phyloP scores from a whole-genome alignment of 2,329 filamentous ascomycete genomes.

The Paraphaeosphaeria sporulosa region DNA sequence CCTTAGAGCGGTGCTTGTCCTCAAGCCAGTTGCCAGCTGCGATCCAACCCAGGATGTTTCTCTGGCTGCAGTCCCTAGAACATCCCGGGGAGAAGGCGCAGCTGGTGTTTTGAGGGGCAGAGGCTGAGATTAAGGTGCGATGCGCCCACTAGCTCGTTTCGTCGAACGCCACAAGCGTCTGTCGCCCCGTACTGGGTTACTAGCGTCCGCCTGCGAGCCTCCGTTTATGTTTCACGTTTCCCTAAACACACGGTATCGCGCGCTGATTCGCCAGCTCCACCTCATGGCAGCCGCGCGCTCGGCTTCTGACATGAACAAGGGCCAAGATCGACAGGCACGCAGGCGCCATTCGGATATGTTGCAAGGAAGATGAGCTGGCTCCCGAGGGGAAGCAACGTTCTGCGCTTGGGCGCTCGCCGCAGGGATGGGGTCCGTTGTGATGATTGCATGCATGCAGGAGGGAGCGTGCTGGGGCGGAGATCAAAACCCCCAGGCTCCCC shows the following conservation, averaged over 20 bases:
- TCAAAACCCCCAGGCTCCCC: constrained; percentile 35
- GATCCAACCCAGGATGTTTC: not conserved
- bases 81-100: not conserved
- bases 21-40: not conserved
- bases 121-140: constrained; percentile 35
- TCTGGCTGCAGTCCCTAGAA: not conserved
- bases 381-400: constrained; percentile 27
- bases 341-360: constrained; percentile 26
- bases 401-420: constrained; percentile 10
- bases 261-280: constrained; percentile 34
- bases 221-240: constrained; percentile 44
- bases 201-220: constrained; percentile 20
- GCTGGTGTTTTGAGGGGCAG: not conserved
- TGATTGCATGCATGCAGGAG: constrained; percentile 12
- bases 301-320: constrained; percentile 26
- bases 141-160: constrained; percentile 40
- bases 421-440: constrained; percentile 20
- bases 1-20: not conserved
- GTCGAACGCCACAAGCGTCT: constrained; percentile 38
- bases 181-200: constrained; percentile 25
- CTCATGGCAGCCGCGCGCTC: constrained; percentile 32
- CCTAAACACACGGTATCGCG: constrained; percentile 16
- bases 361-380: constrained; percentile 30
- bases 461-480: constrained; percentile 12
- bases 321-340: constrained; percentile 24